Evolutionary conservation across 352 stramenopile genomes (phyloP), one percentile per base, ranked within the genome.

Genomic region (Phytophthora pseudosyringae): DNA sequence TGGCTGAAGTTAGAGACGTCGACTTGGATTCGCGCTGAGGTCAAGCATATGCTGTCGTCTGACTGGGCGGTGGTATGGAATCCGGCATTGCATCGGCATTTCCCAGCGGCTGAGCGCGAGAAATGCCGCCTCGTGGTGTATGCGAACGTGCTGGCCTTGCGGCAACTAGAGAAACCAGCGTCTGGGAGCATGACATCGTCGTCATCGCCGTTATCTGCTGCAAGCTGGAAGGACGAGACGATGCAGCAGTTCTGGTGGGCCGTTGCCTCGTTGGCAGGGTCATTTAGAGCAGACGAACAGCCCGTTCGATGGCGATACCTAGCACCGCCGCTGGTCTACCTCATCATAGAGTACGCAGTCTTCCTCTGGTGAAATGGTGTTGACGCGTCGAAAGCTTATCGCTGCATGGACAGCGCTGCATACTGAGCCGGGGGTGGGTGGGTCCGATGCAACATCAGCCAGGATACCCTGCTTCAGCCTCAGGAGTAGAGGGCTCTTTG

Each of bases 51-150:
- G 58, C 74, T 94, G 35, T 73, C 73, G 36, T 61, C 81, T 10
- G 28, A 59, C 4, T 93, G 83, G 84, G 77, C 83, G 3, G 66
- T 89, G 25, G 44, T 85, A 35, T 95, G 84, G 86, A 83, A 35
- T 29, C 84, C 74, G 5, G 38, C 13, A n/a, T 55, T 75, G 38
- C 83, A 93, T 61, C 60, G 56, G 3, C 72, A 76, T 36, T 92
- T 91, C 61, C 74, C 84, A 25, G 31, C 32, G 0, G 52, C 59
- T 44, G 76, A 94, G 47, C 84, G 75, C 11, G 59, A 86, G 32
- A 90, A 92, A 43, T 87, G 76, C 39, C 74, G 74, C 3, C 71
- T 92, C 10, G 45, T 94, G 8, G 43, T 91, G 28, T 66, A 73
- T 11, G 80, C 76, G 18, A 91, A 91, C 59, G 46, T 60, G n/a